A percentile compares a stretch with the other conserved stretches of the same genome.
Conservation (phyloP, 306 rosid genomes). For the Citrullus mucosospermus region DNA sequence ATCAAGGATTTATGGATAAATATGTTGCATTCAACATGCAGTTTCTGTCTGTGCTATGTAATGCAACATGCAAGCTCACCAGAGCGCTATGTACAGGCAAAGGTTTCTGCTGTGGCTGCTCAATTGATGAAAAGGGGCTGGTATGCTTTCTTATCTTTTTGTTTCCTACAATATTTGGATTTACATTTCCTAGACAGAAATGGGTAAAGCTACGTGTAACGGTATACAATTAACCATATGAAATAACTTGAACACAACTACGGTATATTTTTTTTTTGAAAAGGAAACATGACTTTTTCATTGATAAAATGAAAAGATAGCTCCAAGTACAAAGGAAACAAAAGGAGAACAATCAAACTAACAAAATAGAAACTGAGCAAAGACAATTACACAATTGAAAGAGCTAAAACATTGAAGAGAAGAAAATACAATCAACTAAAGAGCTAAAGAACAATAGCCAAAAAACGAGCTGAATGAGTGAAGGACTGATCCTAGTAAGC, state of each 20-base stretch:
- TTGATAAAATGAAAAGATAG: no score
- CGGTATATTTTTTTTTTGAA: not conserved
- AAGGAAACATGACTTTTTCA: no score
- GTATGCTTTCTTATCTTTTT: slow-evolving; percentile 28
- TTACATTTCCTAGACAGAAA: not conserved
- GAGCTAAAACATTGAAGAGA: no score
- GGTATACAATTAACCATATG: not conserved
- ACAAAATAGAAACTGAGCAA: no score
- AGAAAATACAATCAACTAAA: no score
- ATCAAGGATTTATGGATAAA: slow-evolving; percentile 15
- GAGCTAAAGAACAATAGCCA: no score
- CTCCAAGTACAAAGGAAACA: no score
- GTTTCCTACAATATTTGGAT: not conserved
- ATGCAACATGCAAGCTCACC: slow-evolving; percentile 81
- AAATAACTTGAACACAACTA: not conserved
- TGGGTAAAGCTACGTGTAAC: not conserved
- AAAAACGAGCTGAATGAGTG: no score
- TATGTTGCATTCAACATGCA: slow-evolving; percentile 30
- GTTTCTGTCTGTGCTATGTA: slow-evolving; percentile 66
- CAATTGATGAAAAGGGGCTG: slow-evolving; percentile 97
- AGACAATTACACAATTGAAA: no score
- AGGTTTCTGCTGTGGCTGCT: slow-evolving; percentile 89
- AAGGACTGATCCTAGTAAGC: no score
- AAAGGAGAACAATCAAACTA: no score
- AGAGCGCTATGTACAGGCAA: slow-evolving; percentile 69